Base-by-base conservation (phyloP, 2,329 filamentous ascomycete genomes). In the Ascosphaera acerosa region DNA sequence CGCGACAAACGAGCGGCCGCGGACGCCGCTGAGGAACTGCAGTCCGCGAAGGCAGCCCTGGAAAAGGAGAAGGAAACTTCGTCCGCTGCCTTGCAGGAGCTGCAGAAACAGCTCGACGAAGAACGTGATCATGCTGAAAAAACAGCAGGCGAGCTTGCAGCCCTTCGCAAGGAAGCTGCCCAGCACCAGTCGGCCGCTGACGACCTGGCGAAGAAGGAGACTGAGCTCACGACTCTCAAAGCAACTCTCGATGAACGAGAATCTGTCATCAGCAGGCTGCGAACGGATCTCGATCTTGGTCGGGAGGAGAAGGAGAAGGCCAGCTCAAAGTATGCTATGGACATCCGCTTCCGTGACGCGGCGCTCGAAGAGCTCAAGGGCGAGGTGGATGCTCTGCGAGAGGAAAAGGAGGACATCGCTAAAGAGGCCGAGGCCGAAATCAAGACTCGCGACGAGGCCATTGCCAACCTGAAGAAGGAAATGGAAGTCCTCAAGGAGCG, bases 1-100 rank as follows among this genome's bases (percentile, higher is more conserved):
- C 10, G 14, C 14, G 30, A 31, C 10, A 18, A 18, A 4, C 16
- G 23, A 14, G 16, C 16, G 17, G 12, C 30, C 16, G 19, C 10
- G 30, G 10, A 18, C n/a, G 17, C 30, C 30, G 19, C 15, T 14
- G 10, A 31, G 17, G 19, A 31, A n/a, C 30, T 19, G 17, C 17
- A 31, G n/a, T n/a, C 30, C 9, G 30, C 30, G 15, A 31, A 31
- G 19, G 30, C 12, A 15, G 30, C 19, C 5, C n/a, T 31, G 10
- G 30, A 20, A n/a, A 31, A 31, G 10, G 19, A 9, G 16, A 10
- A 19, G 9, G 19, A 31, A 5, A n/a, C 19, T 6, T 22, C 19
- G 12, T 20, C 12, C 10, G n/a, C 17, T 9, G 30, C 30, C 10
- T 14, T 19, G 9, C 12, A 31, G 17, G 16, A 31, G 23, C n/a